Evolutionary conservation across 331 rosid genomes (phyloP).

Genomic region (Prunus yedoensis): DNA sequence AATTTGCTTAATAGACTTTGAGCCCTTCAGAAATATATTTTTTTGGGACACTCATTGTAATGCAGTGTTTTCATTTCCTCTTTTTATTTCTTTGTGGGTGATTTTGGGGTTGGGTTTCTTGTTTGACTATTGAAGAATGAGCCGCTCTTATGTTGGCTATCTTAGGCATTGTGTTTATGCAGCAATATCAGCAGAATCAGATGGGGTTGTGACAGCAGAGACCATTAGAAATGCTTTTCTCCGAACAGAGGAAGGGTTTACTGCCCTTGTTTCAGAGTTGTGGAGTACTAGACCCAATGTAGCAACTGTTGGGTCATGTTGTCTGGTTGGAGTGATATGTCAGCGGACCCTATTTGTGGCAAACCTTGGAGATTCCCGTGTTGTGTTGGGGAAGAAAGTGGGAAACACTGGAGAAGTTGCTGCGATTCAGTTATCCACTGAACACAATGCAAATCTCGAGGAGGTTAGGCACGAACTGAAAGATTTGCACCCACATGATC

Average conservation of each 20-base stretch:
- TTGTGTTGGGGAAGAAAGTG: constrained; percentile 82
- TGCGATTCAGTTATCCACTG: constrained; percentile 77
- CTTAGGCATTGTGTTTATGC: constrained; percentile 60
- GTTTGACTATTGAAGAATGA: constrained; percentile 29
- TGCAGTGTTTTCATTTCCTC: background rate
- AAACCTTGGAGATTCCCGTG: constrained; percentile 85
- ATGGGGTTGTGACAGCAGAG: constrained; percentile 58
- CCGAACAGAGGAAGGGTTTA: constrained; percentile 73
- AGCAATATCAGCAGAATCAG: constrained; percentile 53
- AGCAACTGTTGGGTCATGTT: constrained; percentile 77
- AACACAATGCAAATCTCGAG: constrained; percentile 87
- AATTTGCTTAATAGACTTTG: background rate
- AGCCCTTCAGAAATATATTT: background rate
- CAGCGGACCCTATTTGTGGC: constrained; percentile 80
- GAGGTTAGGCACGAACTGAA: constrained; percentile 67
- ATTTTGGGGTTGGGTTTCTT: background rate
- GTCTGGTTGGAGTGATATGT: constrained; percentile 78
- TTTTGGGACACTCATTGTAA: background rate
- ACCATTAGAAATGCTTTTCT: constrained; percentile 62
- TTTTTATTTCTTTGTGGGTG: background rate
- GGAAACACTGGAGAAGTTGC: constrained; percentile 80
- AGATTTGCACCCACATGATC: constrained; percentile 74
- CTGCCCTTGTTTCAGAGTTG: constrained; percentile 56
- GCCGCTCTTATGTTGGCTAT: constrained; percentile 47
- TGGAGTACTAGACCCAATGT: constrained; percentile 59